Evolutionary conservation across 257 asterid species (phyloP).

Genomic region (Lantana camara): DNA sequence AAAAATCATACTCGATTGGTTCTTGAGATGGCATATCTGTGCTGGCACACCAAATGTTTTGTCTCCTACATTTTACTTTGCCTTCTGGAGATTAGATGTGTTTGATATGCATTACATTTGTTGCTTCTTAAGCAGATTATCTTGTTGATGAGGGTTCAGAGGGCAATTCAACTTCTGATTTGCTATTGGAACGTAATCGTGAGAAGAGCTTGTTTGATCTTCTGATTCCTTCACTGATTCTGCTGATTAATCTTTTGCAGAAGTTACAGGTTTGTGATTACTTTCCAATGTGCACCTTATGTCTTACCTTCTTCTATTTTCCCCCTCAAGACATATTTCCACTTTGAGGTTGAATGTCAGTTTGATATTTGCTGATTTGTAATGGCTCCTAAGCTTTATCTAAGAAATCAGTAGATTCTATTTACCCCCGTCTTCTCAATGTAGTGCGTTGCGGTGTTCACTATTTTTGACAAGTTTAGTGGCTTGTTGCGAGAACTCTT

Average conservation of each 20-base stretch:
- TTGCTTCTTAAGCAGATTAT: conserved; percentile 63
- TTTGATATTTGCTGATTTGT: conserved; percentile 8
- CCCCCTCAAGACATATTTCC: not conserved
- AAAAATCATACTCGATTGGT: not conserved
- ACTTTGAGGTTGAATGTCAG: conserved; percentile 11
- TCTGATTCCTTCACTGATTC: conserved; percentile 77
- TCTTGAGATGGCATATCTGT: not conserved
- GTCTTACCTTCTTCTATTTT: not conserved
- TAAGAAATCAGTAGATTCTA: no score
- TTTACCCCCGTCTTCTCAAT: no score
- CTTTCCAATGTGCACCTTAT: not conserved
- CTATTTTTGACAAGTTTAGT: conserved; percentile 2
- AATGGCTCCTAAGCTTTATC: no score
- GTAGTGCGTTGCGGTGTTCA: not conserved
- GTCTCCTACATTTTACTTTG: conserved; percentile 5
- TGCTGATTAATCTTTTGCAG: conserved; percentile 83
- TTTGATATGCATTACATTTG: conserved; percentile 15
- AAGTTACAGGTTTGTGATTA: conserved; percentile 64
- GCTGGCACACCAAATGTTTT: not conserved
- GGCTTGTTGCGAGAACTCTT: not conserved
- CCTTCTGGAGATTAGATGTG: conserved; percentile 8
- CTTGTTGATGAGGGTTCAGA: conserved; percentile 97
- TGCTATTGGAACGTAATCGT: conserved; percentile 89
- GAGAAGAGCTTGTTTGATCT: conserved; percentile 87
- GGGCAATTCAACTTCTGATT: conserved; percentile 87